Evolutionary conservation across 257 asterid genomes (phyloP).

Genomic region (Capsicum chinense): DNA sequence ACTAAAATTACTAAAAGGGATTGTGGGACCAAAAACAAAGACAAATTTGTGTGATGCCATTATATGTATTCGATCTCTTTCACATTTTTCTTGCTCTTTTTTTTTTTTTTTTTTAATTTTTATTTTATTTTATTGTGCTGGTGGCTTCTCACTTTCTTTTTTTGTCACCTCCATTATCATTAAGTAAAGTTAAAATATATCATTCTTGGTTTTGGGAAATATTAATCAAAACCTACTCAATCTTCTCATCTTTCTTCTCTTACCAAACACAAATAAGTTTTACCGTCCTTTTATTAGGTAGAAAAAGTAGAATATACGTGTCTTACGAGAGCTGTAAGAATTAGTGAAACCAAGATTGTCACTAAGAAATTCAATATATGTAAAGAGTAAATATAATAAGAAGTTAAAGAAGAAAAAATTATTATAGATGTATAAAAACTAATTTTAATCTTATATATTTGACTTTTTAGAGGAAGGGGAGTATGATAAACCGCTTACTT

Average conservation of each 20-base stretch:
- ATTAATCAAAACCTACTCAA: slow-evolving; percentile 34
- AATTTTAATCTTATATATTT: too few relatives aligned
- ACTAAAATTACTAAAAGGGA: slow-evolving; percentile 26
- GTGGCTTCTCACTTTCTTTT: slow-evolving; percentile 43
- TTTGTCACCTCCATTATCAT: slow-evolving; percentile 39
- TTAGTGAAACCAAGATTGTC: too few relatives aligned
- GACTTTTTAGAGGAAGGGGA: too few relatives aligned
- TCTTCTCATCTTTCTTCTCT: slow-evolving; percentile 30
- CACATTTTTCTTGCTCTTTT: slow-evolving; percentile 33
- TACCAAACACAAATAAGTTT: slow-evolving; percentile 3
- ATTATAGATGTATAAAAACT: too few relatives aligned
- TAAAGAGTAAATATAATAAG: neutral
- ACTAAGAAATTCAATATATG: neutral
- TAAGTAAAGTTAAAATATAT: slow-evolving; percentile 37
- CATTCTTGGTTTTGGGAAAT: slow-evolving; percentile 42
- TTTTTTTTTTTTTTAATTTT: slow-evolving; percentile 19
- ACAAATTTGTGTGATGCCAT: slow-evolving; percentile 44
- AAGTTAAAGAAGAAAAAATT: neutral
- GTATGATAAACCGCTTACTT: too few relatives aligned
- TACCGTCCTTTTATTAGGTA: slow-evolving; percentile 16
- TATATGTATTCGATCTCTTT: slow-evolving; percentile 34
- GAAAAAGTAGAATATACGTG: neutral
- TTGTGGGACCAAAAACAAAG: slow-evolving; percentile 44
- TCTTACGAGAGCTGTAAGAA: neutral
- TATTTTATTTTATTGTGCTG: neutral